Evolutionary conservation across 768 basidiomycete genomes (phyloP).

Genomic region (Mycena maculata): DNA sequence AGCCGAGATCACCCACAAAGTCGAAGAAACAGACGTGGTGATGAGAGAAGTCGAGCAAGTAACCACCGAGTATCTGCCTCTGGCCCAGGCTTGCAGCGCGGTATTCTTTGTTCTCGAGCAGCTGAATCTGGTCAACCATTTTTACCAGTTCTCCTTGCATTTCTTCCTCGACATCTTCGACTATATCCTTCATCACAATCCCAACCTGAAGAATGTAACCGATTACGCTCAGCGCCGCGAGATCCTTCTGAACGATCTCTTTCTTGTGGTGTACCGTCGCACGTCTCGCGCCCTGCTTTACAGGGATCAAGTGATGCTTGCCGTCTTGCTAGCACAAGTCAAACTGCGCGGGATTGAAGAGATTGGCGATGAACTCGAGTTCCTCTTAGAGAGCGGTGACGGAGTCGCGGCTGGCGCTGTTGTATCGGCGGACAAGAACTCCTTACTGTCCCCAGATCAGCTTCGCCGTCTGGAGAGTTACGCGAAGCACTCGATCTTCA

Average conservation of each 20-base stretch:
- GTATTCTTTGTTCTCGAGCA: constrained; percentile 98
- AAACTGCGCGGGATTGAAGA: constrained; percentile 85
- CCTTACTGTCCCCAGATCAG: constrained; percentile 76
- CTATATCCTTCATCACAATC: constrained; percentile 91
- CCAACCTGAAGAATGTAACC: constrained; percentile 82
- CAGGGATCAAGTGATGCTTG: constrained; percentile 90
- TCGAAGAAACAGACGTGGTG: constrained; percentile 94
- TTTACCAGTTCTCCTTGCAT: constrained; percentile 97
- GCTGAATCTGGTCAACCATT: constrained; percentile 92
- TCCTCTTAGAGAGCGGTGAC: constrained; percentile 91
- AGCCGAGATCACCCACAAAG: constrained; percentile 94
- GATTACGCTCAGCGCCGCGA: constrained; percentile 80
- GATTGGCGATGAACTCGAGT: constrained; percentile 87
- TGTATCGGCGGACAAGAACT: constrained; percentile 48
- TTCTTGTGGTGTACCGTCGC: constrained; percentile 87
- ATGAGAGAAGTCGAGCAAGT: constrained; percentile 98
- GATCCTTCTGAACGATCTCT: constrained; percentile 88
- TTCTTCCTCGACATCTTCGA: constrained; percentile 99
- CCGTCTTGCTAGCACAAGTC: constrained; percentile 89
- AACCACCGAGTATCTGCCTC: constrained; percentile 91
- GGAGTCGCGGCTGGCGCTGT: constrained; percentile 57
- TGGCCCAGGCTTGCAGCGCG: constrained; percentile 96
- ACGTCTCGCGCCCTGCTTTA: constrained; percentile 92
- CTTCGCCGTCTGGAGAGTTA: constrained; percentile 74
- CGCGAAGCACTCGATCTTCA: constrained; percentile 81